Base-by-base conservation (phyloP, 108 stramenopile species). In the Nitzschia inconspicua region DNA sequence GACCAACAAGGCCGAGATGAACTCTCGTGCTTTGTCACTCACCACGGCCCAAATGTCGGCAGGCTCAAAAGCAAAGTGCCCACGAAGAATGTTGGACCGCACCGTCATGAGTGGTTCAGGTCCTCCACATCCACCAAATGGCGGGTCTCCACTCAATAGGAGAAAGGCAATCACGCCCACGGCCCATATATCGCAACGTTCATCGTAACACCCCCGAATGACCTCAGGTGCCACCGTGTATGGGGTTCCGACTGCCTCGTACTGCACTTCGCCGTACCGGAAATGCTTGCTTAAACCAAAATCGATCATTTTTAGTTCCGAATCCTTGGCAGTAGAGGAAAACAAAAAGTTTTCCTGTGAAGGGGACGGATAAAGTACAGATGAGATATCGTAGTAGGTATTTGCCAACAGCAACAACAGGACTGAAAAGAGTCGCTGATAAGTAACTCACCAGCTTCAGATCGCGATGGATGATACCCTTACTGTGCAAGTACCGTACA, bases 301-400 rank as follows among this genome's bases (percentile, higher is more conserved):
- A 79, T 98, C 98, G 65, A 98, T 98, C 77, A 98, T 95, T 64
- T 95, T 96, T 40, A 98, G 64, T 40, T 88, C 87, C 10, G 88
- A 70, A 41, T 87, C 79, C 7, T 66, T 62, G 18, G 70, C 52
- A 20, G 69, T 64, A 23, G 42, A 61, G 27, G 84, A 83, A 62
- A 98, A 91, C 18, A 97, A 66, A 64, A 97, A 96, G 56, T 96
- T 96, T 52, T 63, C 67, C n/a, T n/a, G n/a, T n/a, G n/a, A n/a
- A n/a, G n/a, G n/a, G n/a, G n/a, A n/a, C n/a, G n/a, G n/a, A n/a
- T n/a, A n/a, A n/a, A n/a, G n/a, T n/a, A n/a, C n/a, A n/a, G n/a
- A n/a, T n/a, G n/a, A n/a, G n/a, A n/a, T n/a, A n/a, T n/a, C n/a
- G n/a, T n/a, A n/a, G n/a, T n/a, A n/a, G n/a, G n/a, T n/a, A n/a